Conservation (phyloP, 2,329 filamentous ascomycete genomes). For the Cordyceps militaris region DNA sequence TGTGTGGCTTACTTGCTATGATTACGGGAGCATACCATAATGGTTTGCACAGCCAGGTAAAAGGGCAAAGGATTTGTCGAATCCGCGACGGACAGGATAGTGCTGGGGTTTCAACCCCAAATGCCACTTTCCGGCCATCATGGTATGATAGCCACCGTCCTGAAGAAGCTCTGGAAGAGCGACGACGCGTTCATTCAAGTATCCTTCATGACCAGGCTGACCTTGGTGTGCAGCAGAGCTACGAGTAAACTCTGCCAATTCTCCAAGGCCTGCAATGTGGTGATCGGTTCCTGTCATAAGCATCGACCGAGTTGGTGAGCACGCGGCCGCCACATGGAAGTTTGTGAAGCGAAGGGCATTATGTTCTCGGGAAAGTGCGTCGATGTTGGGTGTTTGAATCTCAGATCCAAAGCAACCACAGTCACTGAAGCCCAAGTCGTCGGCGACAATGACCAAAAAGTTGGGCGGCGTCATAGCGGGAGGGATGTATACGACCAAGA, state of each 20-base stretch:
- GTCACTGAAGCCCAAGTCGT: constrained; percentile 29
- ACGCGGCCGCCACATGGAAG: constrained; percentile 58
- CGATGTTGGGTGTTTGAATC: constrained; percentile 26
- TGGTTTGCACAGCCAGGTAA: constrained; percentile 46
- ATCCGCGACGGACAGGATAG: constrained; percentile 44
- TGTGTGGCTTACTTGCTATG: neutral
- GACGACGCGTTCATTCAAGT: constrained; percentile 24
- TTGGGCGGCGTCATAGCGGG: constrained; percentile 23
- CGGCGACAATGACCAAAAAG: constrained; percentile 28
- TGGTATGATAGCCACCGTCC: constrained; percentile 25
- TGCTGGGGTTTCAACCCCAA: constrained; percentile 32
- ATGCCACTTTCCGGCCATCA: constrained; percentile 28
- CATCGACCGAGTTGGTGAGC: constrained; percentile 59
- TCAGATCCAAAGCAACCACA: constrained; percentile 26
- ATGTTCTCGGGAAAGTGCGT: constrained; percentile 28
- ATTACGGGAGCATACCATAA: constrained; percentile 17
- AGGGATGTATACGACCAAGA: neutral
- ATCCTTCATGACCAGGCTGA: constrained; percentile 26
- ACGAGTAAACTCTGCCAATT: constrained; percentile 38
- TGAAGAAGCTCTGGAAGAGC: constrained; percentile 23
- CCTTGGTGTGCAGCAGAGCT: constrained; percentile 11
- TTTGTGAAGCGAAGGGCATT: constrained; percentile 53
- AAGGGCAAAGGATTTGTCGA: constrained; percentile 46
- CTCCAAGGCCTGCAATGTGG: constrained; percentile 46
- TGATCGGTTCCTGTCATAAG: constrained; percentile 51